phyloP scores from a whole-genome alignment of 768 basidiomycete genomes.

The Hygrocybe coccinea region DNA sequence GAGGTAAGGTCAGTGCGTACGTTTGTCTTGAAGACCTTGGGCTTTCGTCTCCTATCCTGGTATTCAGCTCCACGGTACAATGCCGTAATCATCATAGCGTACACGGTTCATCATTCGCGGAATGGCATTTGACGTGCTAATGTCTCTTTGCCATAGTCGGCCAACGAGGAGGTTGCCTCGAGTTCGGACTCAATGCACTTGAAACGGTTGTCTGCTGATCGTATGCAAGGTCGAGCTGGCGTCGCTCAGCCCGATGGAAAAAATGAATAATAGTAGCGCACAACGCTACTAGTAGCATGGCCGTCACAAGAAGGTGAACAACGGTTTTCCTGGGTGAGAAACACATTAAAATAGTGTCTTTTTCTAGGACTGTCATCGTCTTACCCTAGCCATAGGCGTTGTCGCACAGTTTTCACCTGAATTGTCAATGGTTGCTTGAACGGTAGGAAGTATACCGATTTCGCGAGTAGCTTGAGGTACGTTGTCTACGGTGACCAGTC shows the following conservation, averaged over 20 bases:
- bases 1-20: too few species aligned
- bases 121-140: too few species aligned
- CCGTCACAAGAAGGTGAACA: constrained; percentile 39
- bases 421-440: constrained; percentile 33
- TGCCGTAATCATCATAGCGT: too few species aligned
- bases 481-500: constrained; percentile 28
- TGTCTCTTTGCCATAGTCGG: too few species aligned
- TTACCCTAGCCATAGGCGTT: constrained; percentile 50
- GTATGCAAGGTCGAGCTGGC: constrained; percentile 41
- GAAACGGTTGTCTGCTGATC: constrained; percentile 54
- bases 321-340: constrained; percentile 34
- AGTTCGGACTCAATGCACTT: too few species aligned
- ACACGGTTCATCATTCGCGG: too few species aligned
- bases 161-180: too few species aligned
- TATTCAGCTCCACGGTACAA: too few species aligned
- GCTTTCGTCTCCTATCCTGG: too few species aligned
- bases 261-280: constrained; percentile 42
- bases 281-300: constrained; percentile 42
- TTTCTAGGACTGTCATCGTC: neutral
- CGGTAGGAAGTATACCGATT: constrained; percentile 47
- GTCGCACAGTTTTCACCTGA: constrained; percentile 40
- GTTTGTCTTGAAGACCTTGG: too few species aligned
- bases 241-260: constrained; percentile 43
- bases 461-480: constrained; percentile 48
- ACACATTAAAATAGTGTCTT: neutral